Conservation (phyloP, 2,329 filamentous ascomycete species). For the Aspergillus nomiae region DNA sequence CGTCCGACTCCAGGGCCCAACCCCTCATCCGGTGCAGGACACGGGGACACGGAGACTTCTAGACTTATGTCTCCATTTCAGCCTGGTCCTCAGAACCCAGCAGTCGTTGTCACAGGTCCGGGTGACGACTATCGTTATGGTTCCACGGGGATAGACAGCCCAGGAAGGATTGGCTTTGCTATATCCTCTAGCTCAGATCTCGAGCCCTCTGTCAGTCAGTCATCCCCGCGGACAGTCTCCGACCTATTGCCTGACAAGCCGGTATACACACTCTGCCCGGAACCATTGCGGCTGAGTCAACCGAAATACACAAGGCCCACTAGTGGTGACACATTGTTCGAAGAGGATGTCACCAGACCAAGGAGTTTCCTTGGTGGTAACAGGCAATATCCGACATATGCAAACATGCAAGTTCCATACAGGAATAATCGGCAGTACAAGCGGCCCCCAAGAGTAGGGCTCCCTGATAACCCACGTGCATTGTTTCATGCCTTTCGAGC, state of each 20-base stretch:
- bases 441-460: slow-evolving; percentile 24
- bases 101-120: slow-evolving; percentile 22
- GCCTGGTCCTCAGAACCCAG: slow-evolving; percentile 20
- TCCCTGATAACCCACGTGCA: slow-evolving; percentile 40
- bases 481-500: slow-evolving; percentile 31
- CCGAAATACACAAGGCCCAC: slow-evolving; percentile 22
- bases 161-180: slow-evolving; percentile 34
- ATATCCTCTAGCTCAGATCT: slow-evolving; percentile 31
- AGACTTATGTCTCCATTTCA: slow-evolving; percentile 22
- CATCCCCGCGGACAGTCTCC: slow-evolving; percentile 41
- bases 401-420: slow-evolving; percentile 4
- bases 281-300: slow-evolving; percentile 37
- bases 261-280: slow-evolving; percentile 38
- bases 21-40: slow-evolving; percentile 9
- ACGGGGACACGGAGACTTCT: slow-evolving; percentile 21
- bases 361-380: slow-evolving; percentile 18
- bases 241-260: slow-evolving; percentile 39
- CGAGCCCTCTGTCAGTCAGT: slow-evolving; percentile 33
- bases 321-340: slow-evolving; percentile 40
- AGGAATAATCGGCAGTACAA: slow-evolving; percentile 8
- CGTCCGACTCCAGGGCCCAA: slow-evolving; percentile 23
- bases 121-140: slow-evolving; percentile 10
- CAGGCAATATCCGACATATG: slow-evolving; percentile 12
- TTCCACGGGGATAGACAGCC: slow-evolving; percentile 1
- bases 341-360: slow-evolving; percentile 36